Conservation (phyloP, 768 basidiomycete genomes). For the Phaeotremella fagi region DNA sequence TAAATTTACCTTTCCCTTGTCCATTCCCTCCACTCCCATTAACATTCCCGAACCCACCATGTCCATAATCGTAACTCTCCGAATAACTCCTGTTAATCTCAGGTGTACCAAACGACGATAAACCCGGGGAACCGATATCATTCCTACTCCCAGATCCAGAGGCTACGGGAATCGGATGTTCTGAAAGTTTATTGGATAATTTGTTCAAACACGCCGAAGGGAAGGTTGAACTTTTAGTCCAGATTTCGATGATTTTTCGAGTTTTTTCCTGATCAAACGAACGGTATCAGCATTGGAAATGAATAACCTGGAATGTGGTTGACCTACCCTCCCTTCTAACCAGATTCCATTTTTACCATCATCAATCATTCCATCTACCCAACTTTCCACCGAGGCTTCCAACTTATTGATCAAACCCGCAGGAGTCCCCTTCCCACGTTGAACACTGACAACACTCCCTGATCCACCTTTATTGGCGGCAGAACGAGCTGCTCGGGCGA, state of each 20-base stretch:
- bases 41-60: not conserved
- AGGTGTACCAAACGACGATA: conserved; percentile 16
- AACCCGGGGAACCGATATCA: conserved; percentile 14
- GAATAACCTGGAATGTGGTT: no score
- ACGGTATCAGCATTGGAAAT: no score
- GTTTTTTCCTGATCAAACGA: conserved; percentile 98
- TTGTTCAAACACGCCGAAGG: conserved; percentile 67
- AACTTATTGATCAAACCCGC: conserved; percentile 69
- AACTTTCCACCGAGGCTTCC: conserved; percentile 81
- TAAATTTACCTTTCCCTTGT: conserved; percentile 11
- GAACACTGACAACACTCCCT: conserved; percentile 56
- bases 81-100: not conserved
- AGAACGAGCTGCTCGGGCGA: conserved; percentile 74
- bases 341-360: conserved; percentile 51
- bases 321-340: conserved; percentile 81
- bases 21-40: not conserved
- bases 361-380: conserved; percentile 77
- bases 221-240: conserved; percentile 88
- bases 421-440: conserved; percentile 15
- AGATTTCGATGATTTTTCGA: conserved; percentile 95
- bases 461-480: conserved; percentile 60
- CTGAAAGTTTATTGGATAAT: conserved; percentile 48
- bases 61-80: not conserved
- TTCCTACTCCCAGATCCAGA: conserved; percentile 2
- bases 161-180: conserved; percentile 2